Base-by-base conservation (phyloP, 441 rosid species). In the Biscutella laevigata region DNA sequence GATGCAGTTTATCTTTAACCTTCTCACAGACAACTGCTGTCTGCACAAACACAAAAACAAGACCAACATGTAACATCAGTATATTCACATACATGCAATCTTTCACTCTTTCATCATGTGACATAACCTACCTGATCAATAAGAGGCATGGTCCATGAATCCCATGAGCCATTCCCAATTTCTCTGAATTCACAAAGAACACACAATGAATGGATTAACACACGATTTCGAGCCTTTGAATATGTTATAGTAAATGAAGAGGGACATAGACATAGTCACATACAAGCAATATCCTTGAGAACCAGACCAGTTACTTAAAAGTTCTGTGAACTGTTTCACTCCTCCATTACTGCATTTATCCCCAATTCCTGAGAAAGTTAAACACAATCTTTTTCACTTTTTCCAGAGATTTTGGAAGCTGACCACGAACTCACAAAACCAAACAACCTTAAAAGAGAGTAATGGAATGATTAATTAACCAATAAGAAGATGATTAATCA, bases 121-220 rank as follows among this genome's bases (percentile, higher is more conserved):
- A 28, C 43, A 33, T 46, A 12, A 20, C 48, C n/a, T 45, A 86
- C 95, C 85, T 89, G 94, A 37, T 86, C 80, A 3, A 42, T 40
- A 25, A 89, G 86, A 7, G 97, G 94, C 77, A 83, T 69, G n/a
- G 81, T 75, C 91, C 97, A 89, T 24, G 97, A 89, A 72, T 86
- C 95, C 97, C 88, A 89, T 4, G 81, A 27, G 42, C 97, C 97
- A 28, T 86, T 82, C 54, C 97, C 94, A 64, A 86, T 86, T 64
- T 83, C 90, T 51, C 95, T 89, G 57, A 49, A 54, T 29, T 34
- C 5, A 37, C 50, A 61, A 65, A 33, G 25, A 30, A 35, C n/a
- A 37, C 4, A 38, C 8, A 39, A n/a, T n/a, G n/a, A n/a, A n/a
- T n/a, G n/a, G n/a, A n/a, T n/a, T n/a, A n/a, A n/a, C n/a, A n/a